These are phyloP conservation scores for Xylaria sp. DNA, from an alignment of 2,329 filamentous ascomycete species.

Conservation along the genomic window DNA sequence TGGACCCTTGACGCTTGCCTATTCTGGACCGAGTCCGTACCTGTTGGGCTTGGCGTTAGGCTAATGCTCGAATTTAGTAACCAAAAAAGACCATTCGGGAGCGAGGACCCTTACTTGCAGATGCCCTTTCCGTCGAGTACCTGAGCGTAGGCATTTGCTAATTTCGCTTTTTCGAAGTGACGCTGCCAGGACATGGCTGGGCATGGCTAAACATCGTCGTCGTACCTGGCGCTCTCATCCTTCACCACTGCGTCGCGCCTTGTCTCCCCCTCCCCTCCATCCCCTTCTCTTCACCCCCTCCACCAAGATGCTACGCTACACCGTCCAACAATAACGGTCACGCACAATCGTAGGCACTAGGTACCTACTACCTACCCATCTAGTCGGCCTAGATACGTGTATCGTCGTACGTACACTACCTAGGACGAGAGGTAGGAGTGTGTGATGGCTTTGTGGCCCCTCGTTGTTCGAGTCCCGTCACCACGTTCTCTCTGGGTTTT, in stretches of 20 bases:
- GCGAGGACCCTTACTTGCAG: conserved; percentile 30
- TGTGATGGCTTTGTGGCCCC: conserved; percentile 20
- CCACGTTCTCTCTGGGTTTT: neutral
- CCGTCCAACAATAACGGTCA: neutral
- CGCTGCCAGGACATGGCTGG: neutral
- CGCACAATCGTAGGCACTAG: neutral
- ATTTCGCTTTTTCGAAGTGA: conserved; percentile 15
- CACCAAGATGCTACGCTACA: neutral
- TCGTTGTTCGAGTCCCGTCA: conserved; percentile 17
- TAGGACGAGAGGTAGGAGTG: neutral
- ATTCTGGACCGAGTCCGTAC: conserved; percentile 21
- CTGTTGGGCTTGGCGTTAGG: conserved; percentile 10
- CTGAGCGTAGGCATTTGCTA: conserved; percentile 15
- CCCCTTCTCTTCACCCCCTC: neutral
- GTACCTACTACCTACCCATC: neutral
- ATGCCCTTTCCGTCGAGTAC: conserved; percentile 27
- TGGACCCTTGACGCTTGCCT: conserved; percentile 33
- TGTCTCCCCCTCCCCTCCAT: neutral
- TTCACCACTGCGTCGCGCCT: neutral
- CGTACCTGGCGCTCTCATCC: neutral
- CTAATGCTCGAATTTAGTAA: conserved; percentile 12
- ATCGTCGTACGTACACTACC: neutral
- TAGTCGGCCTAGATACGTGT: neutral
- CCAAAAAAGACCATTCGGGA: conserved; percentile 25
- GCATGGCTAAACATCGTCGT: conserved; percentile 1